phyloP scores from a whole-genome alignment of 2,329 filamentous ascomycete species.

The Aureobasidium zeae region DNA sequence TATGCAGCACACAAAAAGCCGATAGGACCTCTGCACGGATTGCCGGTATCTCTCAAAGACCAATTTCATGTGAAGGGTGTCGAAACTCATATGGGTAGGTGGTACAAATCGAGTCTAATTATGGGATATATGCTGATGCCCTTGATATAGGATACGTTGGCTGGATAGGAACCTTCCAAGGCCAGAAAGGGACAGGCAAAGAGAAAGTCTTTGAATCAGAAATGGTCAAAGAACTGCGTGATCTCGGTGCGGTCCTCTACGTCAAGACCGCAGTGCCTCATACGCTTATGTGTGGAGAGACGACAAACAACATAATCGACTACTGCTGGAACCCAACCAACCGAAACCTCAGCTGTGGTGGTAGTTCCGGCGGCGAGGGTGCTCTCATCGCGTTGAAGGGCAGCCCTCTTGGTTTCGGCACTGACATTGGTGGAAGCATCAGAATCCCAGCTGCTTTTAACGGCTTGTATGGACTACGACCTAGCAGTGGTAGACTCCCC shows the following conservation, averaged over 20 bases:
- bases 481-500: constrained; percentile 44
- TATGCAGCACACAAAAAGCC: constrained; percentile 29
- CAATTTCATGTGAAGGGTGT: constrained; percentile 42
- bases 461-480: constrained; percentile 47
- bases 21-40: constrained; percentile 39
- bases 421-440: constrained; percentile 48
- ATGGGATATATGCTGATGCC: too few species aligned
- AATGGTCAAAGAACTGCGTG: constrained; percentile 46
- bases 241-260: constrained; percentile 46
- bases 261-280: constrained; percentile 50
- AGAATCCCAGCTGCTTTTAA: constrained; percentile 53
- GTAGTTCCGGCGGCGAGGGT: constrained; percentile 52
- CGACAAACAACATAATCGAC: constrained; percentile 52
- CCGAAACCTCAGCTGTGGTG: constrained; percentile 44
- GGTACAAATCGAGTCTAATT: too few species aligned
- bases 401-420: constrained; percentile 48
- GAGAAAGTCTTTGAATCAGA: constrained; percentile 48
- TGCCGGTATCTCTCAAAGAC: constrained; percentile 42
- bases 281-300: constrained; percentile 50
- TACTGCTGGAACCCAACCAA: constrained; percentile 51
- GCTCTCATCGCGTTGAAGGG: constrained; percentile 47
- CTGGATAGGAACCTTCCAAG: constrained; percentile 55
- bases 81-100: constrained; percentile 45
- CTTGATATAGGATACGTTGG: too few species aligned
- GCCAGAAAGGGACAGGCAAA: constrained; percentile 41